A percentile compares a stretch with the other conserved stretches of the same genome.
Evolutionary conservation across 2,329 filamentous ascomycete species (phyloP).

Genomic region (Penicillium digitatum): DNA sequence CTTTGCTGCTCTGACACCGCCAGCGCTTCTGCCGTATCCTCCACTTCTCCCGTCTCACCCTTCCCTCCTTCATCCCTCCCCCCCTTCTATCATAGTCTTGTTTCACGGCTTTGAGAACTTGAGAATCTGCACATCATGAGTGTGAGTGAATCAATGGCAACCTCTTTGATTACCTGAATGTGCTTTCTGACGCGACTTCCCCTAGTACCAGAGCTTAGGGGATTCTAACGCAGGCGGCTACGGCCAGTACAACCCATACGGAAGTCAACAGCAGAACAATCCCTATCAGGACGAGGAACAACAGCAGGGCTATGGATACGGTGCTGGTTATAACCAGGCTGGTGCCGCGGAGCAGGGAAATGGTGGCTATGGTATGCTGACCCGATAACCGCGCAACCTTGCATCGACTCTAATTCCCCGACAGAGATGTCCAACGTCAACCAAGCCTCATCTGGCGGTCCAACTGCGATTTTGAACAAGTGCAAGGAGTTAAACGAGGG

Average conservation of each 20-base stretch:
- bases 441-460: slow-evolving; percentile 47
- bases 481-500: slow-evolving; percentile 74
- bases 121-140: slow-evolving; percentile 42
- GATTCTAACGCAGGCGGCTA: slow-evolving; percentile 42
- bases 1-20: slow-evolving; percentile 14
- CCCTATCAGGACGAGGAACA: slow-evolving; percentile 30
- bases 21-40: slow-evolving; percentile 18
- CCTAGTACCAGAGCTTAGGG: slow-evolving; percentile 29
- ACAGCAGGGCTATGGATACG: slow-evolving; percentile 23
- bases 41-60: slow-evolving; percentile 25
- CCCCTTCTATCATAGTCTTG: neutral
- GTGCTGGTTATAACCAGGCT: slow-evolving; percentile 28
- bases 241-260: slow-evolving; percentile 55
- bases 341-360: slow-evolving; percentile 34
- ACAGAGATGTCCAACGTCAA: slow-evolving; percentile 43
- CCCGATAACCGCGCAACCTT: slow-evolving; percentile 5
- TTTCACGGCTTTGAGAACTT: neutral
- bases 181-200: slow-evolving; percentile 12
- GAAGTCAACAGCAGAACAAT: slow-evolving; percentile 30
- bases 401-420: slow-evolving; percentile 13
- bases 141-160: slow-evolving; percentile 43
- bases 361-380: slow-evolving; percentile 35
- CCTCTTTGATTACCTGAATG: neutral
- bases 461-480: slow-evolving; percentile 78
- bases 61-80: slow-evolving; percentile 14